Conservation (phyloP, 139 green algal genomes). For the Chlamydomonas urium region DNA sequence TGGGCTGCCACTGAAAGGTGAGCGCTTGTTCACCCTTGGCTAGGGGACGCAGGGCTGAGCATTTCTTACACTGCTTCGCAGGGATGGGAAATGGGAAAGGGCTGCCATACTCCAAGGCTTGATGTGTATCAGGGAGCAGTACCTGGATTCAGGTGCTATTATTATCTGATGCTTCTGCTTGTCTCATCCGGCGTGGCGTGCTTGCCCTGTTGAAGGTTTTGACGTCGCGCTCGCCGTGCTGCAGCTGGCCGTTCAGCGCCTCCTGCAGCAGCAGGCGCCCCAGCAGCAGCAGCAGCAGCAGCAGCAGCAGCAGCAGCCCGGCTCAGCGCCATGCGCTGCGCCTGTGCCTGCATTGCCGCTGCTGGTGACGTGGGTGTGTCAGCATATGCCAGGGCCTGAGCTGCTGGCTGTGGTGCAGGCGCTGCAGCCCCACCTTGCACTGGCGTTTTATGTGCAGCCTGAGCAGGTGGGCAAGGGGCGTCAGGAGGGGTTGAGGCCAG, state of each 20-base stretch:
- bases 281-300: background rate
- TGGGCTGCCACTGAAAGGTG: constrained; percentile 55
- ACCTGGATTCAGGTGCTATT: too few species aligned
- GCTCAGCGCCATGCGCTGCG: background rate
- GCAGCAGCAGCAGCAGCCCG: background rate
- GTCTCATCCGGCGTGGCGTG: too few species aligned
- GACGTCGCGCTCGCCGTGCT: constrained; percentile 30
- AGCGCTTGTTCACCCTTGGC: constrained; percentile 37
- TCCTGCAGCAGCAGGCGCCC: background rate
- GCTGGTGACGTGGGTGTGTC: constrained; percentile 66
- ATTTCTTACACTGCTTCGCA: too few species aligned
- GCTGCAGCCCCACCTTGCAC: background rate
- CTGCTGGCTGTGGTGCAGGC: constrained; percentile 21
- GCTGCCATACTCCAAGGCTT: too few species aligned
- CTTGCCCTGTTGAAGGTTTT: too few species aligned
- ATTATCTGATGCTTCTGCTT: too few species aligned
- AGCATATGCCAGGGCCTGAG: constrained; percentile 31
- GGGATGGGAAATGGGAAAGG: too few species aligned
- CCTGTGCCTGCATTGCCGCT: background rate
- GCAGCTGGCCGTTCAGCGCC: background rate
- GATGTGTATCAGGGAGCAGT: too few species aligned
- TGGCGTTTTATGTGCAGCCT: background rate
- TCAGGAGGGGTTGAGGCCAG: too few species aligned
- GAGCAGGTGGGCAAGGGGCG: constrained; percentile 1
- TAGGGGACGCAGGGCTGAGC: too few species aligned